Evolutionary conservation across 495 filamentous ascomycete genomes (phyloP).

Genomic region (Viridothelium virens): DNA sequence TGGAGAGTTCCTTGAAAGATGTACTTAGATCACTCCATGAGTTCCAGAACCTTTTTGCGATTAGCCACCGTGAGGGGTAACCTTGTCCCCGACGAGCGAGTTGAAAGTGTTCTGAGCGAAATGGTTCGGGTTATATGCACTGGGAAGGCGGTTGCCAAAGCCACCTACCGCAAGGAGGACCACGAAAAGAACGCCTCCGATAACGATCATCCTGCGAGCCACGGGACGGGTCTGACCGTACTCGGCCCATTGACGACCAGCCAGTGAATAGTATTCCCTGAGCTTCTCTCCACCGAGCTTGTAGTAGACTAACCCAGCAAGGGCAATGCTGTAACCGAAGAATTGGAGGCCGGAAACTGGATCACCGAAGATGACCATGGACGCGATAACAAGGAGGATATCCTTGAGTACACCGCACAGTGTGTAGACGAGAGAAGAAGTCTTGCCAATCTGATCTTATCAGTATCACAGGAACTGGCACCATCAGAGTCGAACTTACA

Average conservation of each 20-base stretch:
- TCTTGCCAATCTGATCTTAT: slow-evolving; percentile 77
- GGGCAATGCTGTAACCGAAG: slow-evolving; percentile 90
- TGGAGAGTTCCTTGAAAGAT: background rate
- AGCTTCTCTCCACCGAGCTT: slow-evolving; percentile 85
- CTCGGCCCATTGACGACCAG: slow-evolving; percentile 69
- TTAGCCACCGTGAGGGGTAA: slow-evolving; percentile 7
- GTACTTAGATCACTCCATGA: background rate
- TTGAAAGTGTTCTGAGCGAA: slow-evolving; percentile 8
- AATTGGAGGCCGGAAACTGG: slow-evolving; percentile 74
- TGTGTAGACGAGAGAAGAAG: slow-evolving; percentile 90
- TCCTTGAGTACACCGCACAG: slow-evolving; percentile 98
- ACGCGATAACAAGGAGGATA: slow-evolving; percentile 83
- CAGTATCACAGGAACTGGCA: slow-evolving; percentile 17
- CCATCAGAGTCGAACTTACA: slow-evolving; percentile 48
- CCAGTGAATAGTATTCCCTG: slow-evolving; percentile 66
- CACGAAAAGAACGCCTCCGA: slow-evolving; percentile 52
- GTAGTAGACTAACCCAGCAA: slow-evolving; percentile 90
- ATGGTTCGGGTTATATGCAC: slow-evolving; percentile 6
- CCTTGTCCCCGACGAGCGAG: slow-evolving; percentile 5
- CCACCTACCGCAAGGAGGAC: slow-evolving; percentile 63
- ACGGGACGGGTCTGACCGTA: slow-evolving; percentile 69
- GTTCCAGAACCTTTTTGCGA: background rate
- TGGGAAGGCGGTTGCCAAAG: slow-evolving; percentile 26
- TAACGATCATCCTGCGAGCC: slow-evolving; percentile 65
- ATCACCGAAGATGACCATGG: slow-evolving; percentile 83